phyloP scores from a whole-genome alignment of 495 filamentous ascomycete genomes.

The Arthonia radiata region DNA sequence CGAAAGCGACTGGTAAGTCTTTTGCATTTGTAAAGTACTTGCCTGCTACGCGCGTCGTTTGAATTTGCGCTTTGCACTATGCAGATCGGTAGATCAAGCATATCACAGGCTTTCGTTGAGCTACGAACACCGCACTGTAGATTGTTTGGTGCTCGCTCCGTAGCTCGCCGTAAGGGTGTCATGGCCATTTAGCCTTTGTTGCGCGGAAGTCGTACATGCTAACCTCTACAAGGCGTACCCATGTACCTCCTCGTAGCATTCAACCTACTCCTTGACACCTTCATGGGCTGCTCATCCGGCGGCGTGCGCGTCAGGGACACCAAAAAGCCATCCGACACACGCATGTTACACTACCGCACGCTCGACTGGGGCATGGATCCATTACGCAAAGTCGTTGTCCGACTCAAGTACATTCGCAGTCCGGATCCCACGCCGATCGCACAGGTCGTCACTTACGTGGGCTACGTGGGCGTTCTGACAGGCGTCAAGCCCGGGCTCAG shows the following conservation, averaged over 20 bases:
- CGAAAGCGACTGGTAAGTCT: conserved; percentile 20
- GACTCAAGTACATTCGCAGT: conserved; percentile 27
- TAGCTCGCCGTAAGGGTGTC: too few relatives aligned
- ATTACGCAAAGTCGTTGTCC: conserved; percentile 28
- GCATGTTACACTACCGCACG: conserved; percentile 39
- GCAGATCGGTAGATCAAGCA: too few relatives aligned
- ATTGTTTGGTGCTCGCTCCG: too few relatives aligned
- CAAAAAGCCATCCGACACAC: conserved; percentile 6
- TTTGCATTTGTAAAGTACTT: too few relatives aligned
- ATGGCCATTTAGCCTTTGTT: too few relatives aligned
- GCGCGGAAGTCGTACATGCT: too few relatives aligned
- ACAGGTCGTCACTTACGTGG: conserved; percentile 33
- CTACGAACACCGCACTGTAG: too few relatives aligned
- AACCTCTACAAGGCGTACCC: too few relatives aligned
- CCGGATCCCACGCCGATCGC: conserved; percentile 21
- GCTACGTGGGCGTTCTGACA: conserved; percentile 37
- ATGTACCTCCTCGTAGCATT: conserved; percentile 34
- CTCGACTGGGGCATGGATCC: conserved; percentile 44
- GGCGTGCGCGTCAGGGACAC: conserved; percentile 14
- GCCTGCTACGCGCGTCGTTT: too few relatives aligned
- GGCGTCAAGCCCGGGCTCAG: conserved; percentile 30
- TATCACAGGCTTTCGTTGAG: too few relatives aligned
- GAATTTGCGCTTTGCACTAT: too few relatives aligned
- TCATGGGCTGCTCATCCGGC: conserved; percentile 44
- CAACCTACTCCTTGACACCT: conserved; percentile 35